Evolutionary conservation across 139 green algal genomes (phyloP).

Genomic region (Edaphochlamys debaryana): DNA sequence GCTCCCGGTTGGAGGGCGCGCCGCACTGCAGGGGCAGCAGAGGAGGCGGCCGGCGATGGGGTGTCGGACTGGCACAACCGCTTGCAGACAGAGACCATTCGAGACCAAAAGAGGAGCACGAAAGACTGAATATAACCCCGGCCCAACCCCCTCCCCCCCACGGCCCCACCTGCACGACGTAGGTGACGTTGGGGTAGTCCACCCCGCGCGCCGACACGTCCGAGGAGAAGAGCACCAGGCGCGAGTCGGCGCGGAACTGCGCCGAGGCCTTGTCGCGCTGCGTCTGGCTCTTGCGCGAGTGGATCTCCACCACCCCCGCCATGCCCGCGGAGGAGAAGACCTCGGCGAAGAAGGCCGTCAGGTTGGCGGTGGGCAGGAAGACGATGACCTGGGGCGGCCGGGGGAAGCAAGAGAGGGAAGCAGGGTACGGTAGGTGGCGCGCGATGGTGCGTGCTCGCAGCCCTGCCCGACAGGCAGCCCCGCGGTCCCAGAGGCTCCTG

Average conservation of each 20-base stretch:
- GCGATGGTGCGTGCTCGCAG: too few relatives aligned
- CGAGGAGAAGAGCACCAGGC: slow-evolving; percentile 83
- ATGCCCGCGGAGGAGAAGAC: slow-evolving; percentile 53
- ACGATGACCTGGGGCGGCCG: slow-evolving; percentile 80
- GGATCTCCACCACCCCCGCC: slow-evolving; percentile 83
- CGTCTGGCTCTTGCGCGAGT: slow-evolving; percentile 87
- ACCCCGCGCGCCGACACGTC: slow-evolving; percentile 94
- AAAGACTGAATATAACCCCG: too few relatives aligned
- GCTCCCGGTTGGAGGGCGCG: slow-evolving; percentile 66
- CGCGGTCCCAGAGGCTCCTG: too few relatives aligned
- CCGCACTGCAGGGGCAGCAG: slow-evolving; percentile 74
- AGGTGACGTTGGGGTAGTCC: slow-evolving; percentile 93
- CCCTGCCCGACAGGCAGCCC: too few relatives aligned
- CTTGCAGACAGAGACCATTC: too few relatives aligned
- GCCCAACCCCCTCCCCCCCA: too few relatives aligned
- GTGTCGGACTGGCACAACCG: too few relatives aligned
- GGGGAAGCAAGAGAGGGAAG: too few relatives aligned
- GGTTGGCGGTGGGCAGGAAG: slow-evolving; percentile 91
- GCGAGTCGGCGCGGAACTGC: slow-evolving; percentile 73
- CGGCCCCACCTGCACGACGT: slow-evolving; percentile 93
- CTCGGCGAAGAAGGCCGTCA: slow-evolving; percentile 71
- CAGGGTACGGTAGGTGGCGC: too few relatives aligned
- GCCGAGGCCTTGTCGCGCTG: slow-evolving; percentile 63
- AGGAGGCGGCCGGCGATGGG: too few relatives aligned
- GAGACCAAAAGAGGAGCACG: too few relatives aligned